Evolutionary conservation across 148 eudicot genomes (phyloP).

Genomic region (Simmondsia chinensis): DNA sequence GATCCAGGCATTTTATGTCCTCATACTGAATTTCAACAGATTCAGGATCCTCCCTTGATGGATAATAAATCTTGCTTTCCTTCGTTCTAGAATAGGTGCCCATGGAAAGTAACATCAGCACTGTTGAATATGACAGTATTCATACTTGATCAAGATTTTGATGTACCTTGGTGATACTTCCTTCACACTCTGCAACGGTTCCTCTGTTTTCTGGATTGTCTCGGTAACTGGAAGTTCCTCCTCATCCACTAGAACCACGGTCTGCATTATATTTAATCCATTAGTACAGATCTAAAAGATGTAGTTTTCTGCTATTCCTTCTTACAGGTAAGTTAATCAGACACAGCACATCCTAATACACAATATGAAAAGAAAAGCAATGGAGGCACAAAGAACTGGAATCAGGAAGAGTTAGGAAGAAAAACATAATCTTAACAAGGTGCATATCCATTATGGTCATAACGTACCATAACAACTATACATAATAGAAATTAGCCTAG

Average conservation of each 20-base stretch:
- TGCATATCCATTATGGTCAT: no score
- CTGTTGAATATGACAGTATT: not conserved
- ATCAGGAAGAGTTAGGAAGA: no score
- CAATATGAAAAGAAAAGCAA: no score
- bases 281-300: not conserved
- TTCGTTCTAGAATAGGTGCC: slow-evolving; percentile 29
- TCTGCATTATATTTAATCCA: slow-evolving; percentile 17
- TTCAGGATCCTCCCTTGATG: slow-evolving; percentile 70
- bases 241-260: slow-evolving; percentile 61
- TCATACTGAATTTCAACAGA: slow-evolving; percentile 55
- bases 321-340: no score
- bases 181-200: no score
- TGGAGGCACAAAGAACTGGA: no score
- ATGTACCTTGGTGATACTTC: slow-evolving; percentile 27
- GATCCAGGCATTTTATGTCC: slow-evolving; percentile 70
- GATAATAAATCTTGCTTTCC: slow-evolving; percentile 53
- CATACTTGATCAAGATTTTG: no score
- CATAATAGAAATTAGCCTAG: no score
- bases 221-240: slow-evolving; percentile 40
- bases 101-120: slow-evolving; percentile 10
- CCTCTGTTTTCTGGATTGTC: slow-evolving; percentile 16
- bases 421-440: no score
- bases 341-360: no score
- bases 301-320: no score
- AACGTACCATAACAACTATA: no score